Evolutionary conservation across 139 green algal genomes (phyloP).

Genomic region (Closterium sp.): DNA sequence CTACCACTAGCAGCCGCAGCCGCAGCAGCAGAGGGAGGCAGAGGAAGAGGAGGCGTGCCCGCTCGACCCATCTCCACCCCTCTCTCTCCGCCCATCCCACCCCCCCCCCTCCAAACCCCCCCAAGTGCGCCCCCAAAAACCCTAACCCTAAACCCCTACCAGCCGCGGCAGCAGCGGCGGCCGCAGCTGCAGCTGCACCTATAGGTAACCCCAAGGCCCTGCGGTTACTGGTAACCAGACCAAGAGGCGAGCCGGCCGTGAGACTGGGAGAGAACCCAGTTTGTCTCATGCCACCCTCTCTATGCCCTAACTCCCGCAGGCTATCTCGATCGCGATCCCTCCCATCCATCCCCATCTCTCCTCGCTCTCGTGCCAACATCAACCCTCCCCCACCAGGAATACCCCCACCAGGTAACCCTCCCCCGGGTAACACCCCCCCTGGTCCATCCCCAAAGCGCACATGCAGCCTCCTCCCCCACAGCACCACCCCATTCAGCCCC

Average conservation of each 20-base stretch:
- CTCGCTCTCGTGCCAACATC: not conserved
- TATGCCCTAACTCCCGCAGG: not conserved
- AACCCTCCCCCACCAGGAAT: not conserved
- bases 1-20: not conserved
- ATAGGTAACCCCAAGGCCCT: not conserved
- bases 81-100: not conserved
- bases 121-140: not conserved
- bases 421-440: not conserved
- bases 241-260: not conserved
- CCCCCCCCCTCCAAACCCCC: not conserved
- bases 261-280: not conserved
- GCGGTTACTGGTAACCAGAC: not conserved
- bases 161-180: not conserved
- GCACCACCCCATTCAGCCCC: constrained; percentile 21
- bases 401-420: not conserved
- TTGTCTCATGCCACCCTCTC: not conserved
- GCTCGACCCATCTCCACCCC: not conserved
- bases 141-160: not conserved
- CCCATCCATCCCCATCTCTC: not conserved
- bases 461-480: constrained; percentile 14
- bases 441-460: constrained; percentile 31
- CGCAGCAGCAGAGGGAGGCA: not conserved
- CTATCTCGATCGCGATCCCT: not conserved
- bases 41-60: not conserved
- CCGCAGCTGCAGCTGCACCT: not conserved